A percentile compares a stretch with the other conserved stretches of the same genome.
Conservation (phyloP, 2,329 filamentous ascomycete genomes). For the Myotisia sp. region DNA sequence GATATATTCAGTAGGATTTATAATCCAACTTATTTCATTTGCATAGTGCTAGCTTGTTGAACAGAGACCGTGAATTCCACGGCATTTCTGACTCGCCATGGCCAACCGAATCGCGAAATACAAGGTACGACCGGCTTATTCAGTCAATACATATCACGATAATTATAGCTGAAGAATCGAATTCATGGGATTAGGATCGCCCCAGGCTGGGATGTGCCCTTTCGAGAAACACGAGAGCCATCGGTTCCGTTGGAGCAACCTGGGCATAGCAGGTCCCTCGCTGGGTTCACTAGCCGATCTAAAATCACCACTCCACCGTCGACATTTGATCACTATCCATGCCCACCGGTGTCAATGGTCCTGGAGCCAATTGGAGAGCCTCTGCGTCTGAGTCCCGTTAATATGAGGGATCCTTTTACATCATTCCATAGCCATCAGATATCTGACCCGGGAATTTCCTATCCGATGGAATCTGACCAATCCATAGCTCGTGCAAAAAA, state of each 20-base stretch:
- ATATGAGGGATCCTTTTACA: slow-evolving; percentile 22
- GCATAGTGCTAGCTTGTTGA: slow-evolving; percentile 3
- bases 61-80: slow-evolving; percentile 3
- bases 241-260: slow-evolving; percentile 14
- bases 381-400: slow-evolving; percentile 18
- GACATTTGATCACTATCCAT: slow-evolving; percentile 19
- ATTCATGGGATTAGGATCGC: slow-evolving; percentile 7
- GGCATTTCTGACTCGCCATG: slow-evolving; percentile 3
- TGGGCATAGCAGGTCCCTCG: slow-evolving; percentile 21
- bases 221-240: slow-evolving; percentile 8
- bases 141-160: background rate
- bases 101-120: slow-evolving; percentile 1
- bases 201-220: slow-evolving; percentile 7
- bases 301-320: slow-evolving; percentile 18
- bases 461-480: slow-evolving; percentile 24
- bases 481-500: slow-evolving; percentile 24
- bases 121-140: slow-evolving; percentile 3
- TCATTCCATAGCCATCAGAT: slow-evolving; percentile 20
- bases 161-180: slow-evolving; percentile 3
- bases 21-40: slow-evolving; percentile 4
- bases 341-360: slow-evolving; percentile 17
- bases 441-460: slow-evolving; percentile 20
- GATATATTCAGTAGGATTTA: no score
- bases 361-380: slow-evolving; percentile 21
- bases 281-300: slow-evolving; percentile 15